These are phyloP conservation scores for Botrytis hyacinthi DNA, from an alignment of 2,329 filamentous ascomycete species.

Conservation along the genomic window DNA sequence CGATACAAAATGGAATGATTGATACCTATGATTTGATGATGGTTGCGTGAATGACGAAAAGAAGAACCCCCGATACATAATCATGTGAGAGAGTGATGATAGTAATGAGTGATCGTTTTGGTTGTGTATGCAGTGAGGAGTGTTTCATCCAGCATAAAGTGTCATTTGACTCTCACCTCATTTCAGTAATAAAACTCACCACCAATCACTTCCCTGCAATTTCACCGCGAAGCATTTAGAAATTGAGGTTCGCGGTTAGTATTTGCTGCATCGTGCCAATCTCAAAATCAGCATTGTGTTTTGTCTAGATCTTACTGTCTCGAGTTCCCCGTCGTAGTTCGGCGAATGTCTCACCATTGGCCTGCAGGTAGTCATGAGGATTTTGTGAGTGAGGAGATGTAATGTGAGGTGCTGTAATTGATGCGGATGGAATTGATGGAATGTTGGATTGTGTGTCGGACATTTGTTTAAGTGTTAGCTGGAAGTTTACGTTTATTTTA, in stretches of 20 bases:
- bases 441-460: neutral
- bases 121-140: neutral
- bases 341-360: neutral
- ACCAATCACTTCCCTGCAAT: neutral
- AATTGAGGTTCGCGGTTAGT: neutral
- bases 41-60: constrained; percentile 18
- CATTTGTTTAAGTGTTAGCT: neutral
- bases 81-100: neutral
- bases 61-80: neutral
- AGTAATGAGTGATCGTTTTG: neutral
- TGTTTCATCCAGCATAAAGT: neutral
- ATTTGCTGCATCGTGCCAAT: neutral
- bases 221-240: neutral
- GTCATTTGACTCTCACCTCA: neutral
- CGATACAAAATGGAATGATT: constrained; percentile 5
- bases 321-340: neutral
- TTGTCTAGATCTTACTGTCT: neutral
- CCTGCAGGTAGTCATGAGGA: neutral
- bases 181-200: neutral
- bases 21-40: constrained; percentile 18
- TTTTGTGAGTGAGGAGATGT: neutral
- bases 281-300: neutral
- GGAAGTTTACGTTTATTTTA: neutral
- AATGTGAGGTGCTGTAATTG: neutral
- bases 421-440: neutral